Percentiles rank a stretch among this genome's conserved stretches.
phyloP scores from a whole-genome alignment of 371 early-diverging fungal species.

The Lichtheimia hyalospora region DNA sequence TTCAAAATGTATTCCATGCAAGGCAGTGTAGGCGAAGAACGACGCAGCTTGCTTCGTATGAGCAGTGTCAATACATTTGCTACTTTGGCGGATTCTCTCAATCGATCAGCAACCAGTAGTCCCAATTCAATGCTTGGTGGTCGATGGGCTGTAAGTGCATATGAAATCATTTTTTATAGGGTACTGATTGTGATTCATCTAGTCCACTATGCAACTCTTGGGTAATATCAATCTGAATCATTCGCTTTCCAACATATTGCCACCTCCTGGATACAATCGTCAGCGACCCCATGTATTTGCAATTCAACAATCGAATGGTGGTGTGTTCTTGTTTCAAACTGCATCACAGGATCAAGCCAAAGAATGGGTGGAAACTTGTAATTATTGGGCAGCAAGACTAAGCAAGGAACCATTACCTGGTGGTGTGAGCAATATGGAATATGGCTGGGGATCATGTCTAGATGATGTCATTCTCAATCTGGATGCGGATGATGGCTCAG shows the following conservation, averaged over 20 bases:
- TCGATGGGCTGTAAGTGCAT: conserved; percentile 15
- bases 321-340: conserved; percentile 84
- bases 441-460: conserved; percentile 83
- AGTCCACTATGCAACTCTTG: conserved; percentile 30
- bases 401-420: conserved; percentile 86
- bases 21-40: conserved; percentile 14
- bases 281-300: conserved; percentile 84
- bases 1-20: conserved; percentile 73
- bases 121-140: background rate
- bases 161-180: background rate
- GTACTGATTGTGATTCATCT: background rate
- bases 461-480: conserved; percentile 36
- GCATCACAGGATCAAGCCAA: conserved; percentile 62
- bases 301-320: conserved; percentile 77
- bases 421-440: conserved; percentile 85
- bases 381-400: conserved; percentile 91
- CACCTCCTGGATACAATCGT: conserved; percentile 81
- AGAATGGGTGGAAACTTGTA: conserved; percentile 86
- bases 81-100: conserved; percentile 46
- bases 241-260: conserved; percentile 76
- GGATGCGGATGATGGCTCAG: conserved; percentile 18
- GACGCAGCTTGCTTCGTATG: conserved; percentile 31
- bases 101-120: conserved; percentile 5
- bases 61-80: conserved; percentile 23
- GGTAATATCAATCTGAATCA: conserved; percentile 76